Percentiles rank a stretch among this genome's conserved stretches.
phyloP scores from a whole-genome alignment of 1,284 basidiomycete genomes.

The Leccinum proximum region DNA sequence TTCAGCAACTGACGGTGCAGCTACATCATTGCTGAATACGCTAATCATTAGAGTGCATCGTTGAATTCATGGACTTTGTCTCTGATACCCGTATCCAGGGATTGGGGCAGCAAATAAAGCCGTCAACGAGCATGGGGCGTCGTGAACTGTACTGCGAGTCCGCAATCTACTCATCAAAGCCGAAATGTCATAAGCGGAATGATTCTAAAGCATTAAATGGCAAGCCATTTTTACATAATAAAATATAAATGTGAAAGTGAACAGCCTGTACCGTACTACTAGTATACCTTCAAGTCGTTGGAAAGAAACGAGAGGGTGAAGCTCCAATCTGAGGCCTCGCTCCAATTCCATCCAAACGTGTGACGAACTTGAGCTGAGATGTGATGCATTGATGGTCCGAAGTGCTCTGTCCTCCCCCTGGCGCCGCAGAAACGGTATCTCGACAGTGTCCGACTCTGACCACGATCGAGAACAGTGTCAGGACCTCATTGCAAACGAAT shows the following conservation, averaged over 20 bases:
- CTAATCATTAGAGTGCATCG: too few species aligned
- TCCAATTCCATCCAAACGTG: neutral
- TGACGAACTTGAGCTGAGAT: neutral
- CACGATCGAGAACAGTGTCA: constrained; percentile 17
- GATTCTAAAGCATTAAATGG: neutral
- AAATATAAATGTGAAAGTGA: neutral
- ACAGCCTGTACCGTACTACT: neutral
- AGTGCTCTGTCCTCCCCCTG: neutral
- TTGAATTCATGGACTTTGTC: too few species aligned
- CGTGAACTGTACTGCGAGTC: neutral
- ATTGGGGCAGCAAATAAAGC: neutral
- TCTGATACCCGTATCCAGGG: too few species aligned
- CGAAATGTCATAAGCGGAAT: too few species aligned
- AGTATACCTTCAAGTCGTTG: constrained; percentile 5
- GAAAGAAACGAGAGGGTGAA: neutral
- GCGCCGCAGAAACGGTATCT: neutral
- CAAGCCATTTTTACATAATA: neutral
- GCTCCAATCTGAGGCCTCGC: neutral
- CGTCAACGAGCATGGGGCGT: neutral
- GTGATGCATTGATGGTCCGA: neutral
- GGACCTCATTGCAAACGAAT: constrained; percentile 5
- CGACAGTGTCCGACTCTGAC: constrained; percentile 14
- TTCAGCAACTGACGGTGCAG: too few species aligned
- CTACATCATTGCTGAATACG: too few species aligned
- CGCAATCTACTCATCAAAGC: neutral